These are phyloP conservation scores for Leavenworthia alabamica DNA, from an alignment of 345 rosid genomes.

Conservation along the genomic window DNA sequence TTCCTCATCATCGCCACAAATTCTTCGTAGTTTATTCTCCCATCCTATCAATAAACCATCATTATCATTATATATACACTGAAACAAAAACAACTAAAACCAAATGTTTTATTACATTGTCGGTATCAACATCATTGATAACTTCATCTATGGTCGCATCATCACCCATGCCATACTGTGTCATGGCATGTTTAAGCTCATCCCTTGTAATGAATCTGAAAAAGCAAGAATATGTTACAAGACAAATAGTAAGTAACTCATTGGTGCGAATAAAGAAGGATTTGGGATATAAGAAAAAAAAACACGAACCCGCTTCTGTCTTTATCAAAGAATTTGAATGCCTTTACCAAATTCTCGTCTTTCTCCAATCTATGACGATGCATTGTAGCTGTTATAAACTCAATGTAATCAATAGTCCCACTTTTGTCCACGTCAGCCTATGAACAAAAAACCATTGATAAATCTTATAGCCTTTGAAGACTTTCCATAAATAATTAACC, in stretches of 20 bases:
- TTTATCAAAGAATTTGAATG: conserved; percentile 73
- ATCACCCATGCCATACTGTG: conserved; percentile 65
- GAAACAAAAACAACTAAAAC: not conserved
- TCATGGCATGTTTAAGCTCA: conserved; percentile 68
- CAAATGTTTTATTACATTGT: conserved; percentile 41
- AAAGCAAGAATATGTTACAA: not conserved
- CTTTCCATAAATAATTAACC: not conserved
- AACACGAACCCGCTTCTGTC: conserved; percentile 67
- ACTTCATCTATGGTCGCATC: conserved; percentile 72
- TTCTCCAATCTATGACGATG: conserved; percentile 69
- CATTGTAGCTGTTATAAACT: conserved; percentile 86
- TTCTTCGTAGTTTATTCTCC: conserved; percentile 66
- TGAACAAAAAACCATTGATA: conserved; percentile 2
- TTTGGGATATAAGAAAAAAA: not conserved
- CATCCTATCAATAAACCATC: conserved; percentile 41
- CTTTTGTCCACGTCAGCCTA: conserved; percentile 89
- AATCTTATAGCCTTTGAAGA: not conserved
- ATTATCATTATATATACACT: not conserved
- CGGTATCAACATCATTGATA: conserved; percentile 72
- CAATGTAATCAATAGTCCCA: conserved; percentile 80
- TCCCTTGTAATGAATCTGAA: conserved; percentile 80
- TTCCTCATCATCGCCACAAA: conserved; percentile 69
- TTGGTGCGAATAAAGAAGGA: not conserved
- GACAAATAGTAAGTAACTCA: not conserved
- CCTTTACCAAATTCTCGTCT: conserved; percentile 67